Conservation (phyloP, 2,329 filamentous ascomycete species). For the Alternaria postmessia region DNA sequence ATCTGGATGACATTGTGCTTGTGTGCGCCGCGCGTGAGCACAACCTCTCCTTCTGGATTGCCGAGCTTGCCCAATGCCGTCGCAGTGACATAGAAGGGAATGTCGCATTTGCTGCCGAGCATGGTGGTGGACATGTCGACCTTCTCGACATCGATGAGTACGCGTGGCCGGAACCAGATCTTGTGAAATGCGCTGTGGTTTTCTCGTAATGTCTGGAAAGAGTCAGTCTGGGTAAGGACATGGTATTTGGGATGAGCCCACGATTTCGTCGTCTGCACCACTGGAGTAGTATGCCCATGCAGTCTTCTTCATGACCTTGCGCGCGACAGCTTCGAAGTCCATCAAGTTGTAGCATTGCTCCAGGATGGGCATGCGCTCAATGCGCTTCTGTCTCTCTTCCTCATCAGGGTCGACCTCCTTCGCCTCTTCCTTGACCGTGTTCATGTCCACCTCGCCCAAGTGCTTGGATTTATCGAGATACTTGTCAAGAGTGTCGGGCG, state of each 20-base stretch:
- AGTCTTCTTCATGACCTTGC: constrained; percentile 90
- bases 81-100: constrained; percentile 96
- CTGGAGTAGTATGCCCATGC: constrained; percentile 99
- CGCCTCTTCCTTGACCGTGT: constrained; percentile 45
- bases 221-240: constrained; percentile 18
- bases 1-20: constrained; percentile 95
- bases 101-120: constrained; percentile 83
- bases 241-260: constrained; percentile 51
- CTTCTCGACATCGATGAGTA: constrained; percentile 88
- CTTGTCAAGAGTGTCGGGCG: constrained; percentile 56
- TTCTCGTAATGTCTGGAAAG: constrained; percentile 81
- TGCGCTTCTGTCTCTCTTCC: constrained; percentile 74
- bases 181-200: constrained; percentile 97
- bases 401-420: constrained; percentile 67
- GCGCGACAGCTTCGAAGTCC: constrained; percentile 94
- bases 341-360: constrained; percentile 58
- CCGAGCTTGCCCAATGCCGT: constrained; percentile 96
- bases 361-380: constrained; percentile 55
- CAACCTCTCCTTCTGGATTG: constrained; percentile 90
- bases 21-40: constrained; percentile 82
- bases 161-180: constrained; percentile 92
- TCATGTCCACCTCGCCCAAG: constrained; percentile 51
- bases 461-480: constrained; percentile 55
- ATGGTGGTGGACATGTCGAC: constrained; percentile 91
- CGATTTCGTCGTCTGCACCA: constrained; percentile 88